phyloP scores from a whole-genome alignment of 2,329 filamentous ascomycete genomes.

The Clarireedia sp. region DNA sequence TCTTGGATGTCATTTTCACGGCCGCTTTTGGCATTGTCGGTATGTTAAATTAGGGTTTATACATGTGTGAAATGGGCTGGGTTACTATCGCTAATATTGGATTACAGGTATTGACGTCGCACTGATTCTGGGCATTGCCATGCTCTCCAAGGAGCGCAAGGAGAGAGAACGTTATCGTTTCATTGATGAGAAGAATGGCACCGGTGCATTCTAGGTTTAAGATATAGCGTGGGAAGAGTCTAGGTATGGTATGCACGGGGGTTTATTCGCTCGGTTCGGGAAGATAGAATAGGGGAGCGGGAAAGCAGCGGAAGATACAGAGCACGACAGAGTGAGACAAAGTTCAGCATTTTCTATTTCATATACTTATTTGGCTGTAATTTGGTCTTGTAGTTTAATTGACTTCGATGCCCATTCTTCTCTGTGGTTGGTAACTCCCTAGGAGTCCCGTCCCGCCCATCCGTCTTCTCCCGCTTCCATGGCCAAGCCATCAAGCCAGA shows the following conservation, averaged over 20 bases:
- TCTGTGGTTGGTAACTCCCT: too few species aligned
- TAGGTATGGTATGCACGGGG: not conserved
- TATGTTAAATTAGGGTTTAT: slow-evolving; percentile 19
- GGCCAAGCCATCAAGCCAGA: not conserved
- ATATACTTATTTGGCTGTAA: too few species aligned
- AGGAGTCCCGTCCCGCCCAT: too few species aligned
- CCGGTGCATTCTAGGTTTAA: slow-evolving; percentile 39
- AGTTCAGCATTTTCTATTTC: too few species aligned
- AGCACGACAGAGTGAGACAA: too few species aligned
- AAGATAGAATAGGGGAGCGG: too few species aligned
- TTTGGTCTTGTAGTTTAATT: too few species aligned
- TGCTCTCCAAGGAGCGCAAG: slow-evolving; percentile 72
- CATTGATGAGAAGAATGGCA: slow-evolving; percentile 71
- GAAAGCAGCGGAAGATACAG: too few species aligned
- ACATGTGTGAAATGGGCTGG: not conserved
- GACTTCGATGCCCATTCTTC: too few species aligned
- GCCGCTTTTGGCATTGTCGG: slow-evolving; percentile 72
- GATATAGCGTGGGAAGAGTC: not conserved
- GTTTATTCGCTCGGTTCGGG: not conserved
- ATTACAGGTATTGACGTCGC: slow-evolving; percentile 30
- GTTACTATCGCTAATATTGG: too few species aligned
- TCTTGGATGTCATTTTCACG: slow-evolving; percentile 71
- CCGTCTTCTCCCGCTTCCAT: not conserved
- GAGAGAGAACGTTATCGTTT: slow-evolving; percentile 71
- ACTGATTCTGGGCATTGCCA: slow-evolving; percentile 62